A percentile compares a stretch with the other conserved stretches of the same genome.
phyloP scores from a whole-genome alignment of 2,329 filamentous ascomycete species.

The Cadophora sp. region DNA sequence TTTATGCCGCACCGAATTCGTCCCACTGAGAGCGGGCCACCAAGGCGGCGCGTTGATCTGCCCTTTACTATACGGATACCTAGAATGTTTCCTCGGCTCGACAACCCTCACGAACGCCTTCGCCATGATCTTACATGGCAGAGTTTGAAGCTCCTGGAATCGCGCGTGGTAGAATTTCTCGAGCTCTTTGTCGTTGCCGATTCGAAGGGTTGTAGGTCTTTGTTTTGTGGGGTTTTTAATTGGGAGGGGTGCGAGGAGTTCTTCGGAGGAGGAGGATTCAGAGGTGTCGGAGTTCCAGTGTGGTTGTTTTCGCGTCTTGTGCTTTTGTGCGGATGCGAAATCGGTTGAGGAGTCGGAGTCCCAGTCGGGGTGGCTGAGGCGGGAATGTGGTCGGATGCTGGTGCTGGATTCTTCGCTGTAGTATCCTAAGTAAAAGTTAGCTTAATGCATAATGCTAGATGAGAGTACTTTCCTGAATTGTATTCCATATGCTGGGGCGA shows the following conservation, averaged over 20 bases:
- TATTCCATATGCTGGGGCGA: neutral
- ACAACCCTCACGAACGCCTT: conserved; percentile 17
- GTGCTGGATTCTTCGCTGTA: conserved; percentile 11
- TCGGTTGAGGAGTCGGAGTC: neutral
- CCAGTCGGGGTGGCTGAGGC: neutral
- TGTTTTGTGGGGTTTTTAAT: neutral
- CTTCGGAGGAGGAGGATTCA: conserved; percentile 7
- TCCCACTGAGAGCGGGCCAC: neutral
- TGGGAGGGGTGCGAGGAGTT: neutral
- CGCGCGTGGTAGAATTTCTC: conserved; percentile 3
- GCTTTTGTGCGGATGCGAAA: neutral
- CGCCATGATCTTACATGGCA: conserved; percentile 2
- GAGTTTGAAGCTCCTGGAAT: neutral
- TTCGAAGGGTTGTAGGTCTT: neutral
- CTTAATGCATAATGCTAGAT: neutral
- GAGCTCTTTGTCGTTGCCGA: neutral
- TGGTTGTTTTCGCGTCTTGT: neutral
- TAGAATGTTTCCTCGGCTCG: conserved; percentile 15
- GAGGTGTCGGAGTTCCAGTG: neutral
- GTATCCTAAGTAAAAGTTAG: neutral
- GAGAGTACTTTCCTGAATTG: neutral
- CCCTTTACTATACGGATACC: conserved; percentile 2
- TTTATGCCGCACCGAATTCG: neutral
- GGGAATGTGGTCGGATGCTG: neutral
- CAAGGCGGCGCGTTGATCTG: neutral